A percentile compares a stretch with the other conserved stretches of the same genome.
Conservation (phyloP, 768 basidiomycete species). For the Pisolithus microcarpus region DNA sequence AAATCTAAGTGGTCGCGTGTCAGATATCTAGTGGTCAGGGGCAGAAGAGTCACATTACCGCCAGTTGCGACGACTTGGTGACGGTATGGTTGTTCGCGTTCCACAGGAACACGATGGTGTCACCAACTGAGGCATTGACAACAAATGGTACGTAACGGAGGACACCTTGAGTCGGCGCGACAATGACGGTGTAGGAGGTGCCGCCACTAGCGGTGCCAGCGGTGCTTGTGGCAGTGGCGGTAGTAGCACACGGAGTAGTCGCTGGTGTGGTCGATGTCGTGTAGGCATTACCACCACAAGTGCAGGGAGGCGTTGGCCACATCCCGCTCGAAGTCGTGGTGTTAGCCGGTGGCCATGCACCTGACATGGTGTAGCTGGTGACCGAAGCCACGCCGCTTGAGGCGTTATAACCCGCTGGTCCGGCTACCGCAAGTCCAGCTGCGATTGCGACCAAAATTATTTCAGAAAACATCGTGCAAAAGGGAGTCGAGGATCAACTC, state of each 20-base stretch:
- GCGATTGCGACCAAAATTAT: not conserved
- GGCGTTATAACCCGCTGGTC: no score
- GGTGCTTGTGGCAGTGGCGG: slow-evolving; percentile 3
- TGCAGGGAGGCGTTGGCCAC: slow-evolving; percentile 34
- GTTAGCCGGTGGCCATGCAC: no score
- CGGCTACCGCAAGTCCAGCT: not conserved
- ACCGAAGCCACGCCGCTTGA: no score
- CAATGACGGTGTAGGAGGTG: slow-evolving; percentile 67
- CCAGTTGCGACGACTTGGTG: slow-evolving; percentile 25
- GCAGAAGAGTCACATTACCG: slow-evolving; percentile 6
- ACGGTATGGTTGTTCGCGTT: slow-evolving; percentile 45
- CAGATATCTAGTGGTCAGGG: no score
- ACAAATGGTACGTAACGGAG: slow-evolving; percentile 72
- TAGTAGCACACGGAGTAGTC: slow-evolving; percentile 12
- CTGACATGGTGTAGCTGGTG: no score
- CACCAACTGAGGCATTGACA: slow-evolving; percentile 67
- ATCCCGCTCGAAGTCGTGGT: no score
- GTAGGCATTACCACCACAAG: no score
- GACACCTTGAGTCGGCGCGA: slow-evolving; percentile 63
- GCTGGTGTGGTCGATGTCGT: slow-evolving; percentile 29
- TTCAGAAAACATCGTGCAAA: no score
- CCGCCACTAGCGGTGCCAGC: slow-evolving; percentile 35
- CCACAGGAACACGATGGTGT: slow-evolving; percentile 74
- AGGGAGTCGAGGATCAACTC: no score
- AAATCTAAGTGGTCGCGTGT: slow-evolving; percentile 29